phyloP scores from a whole-genome alignment of 352 stramenopile genomes.

The Phytopythium cucurbitacearum region DNA sequence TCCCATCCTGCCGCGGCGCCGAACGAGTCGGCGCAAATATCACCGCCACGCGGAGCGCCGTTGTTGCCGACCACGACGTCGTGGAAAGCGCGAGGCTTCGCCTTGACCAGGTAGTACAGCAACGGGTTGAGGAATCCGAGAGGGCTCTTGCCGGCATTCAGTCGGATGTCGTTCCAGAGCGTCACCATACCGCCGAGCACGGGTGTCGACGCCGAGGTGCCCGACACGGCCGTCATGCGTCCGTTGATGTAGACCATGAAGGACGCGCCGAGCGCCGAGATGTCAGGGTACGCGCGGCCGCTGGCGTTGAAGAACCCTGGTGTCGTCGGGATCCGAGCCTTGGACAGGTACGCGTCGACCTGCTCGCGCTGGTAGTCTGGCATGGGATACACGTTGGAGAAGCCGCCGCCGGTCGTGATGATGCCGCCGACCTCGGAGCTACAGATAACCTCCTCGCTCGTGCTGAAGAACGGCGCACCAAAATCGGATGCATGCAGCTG shows the following conservation, averaged over 20 bases:
- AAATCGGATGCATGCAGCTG: slow-evolving; percentile 20
- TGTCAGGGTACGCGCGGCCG: slow-evolving; percentile 88
- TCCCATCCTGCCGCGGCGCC: slow-evolving; percentile 85
- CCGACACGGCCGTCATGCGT: slow-evolving; percentile 42
- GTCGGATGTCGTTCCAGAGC: slow-evolving; percentile 80
- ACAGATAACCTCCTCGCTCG: slow-evolving; percentile 75
- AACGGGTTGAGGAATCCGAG: slow-evolving; percentile 88
- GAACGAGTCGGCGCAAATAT: slow-evolving; percentile 77
- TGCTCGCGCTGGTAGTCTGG: slow-evolving; percentile 72
- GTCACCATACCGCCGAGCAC: slow-evolving; percentile 84
- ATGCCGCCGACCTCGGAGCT: slow-evolving; percentile 59
- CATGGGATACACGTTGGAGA: slow-evolving; percentile 77
- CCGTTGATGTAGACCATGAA: slow-evolving; percentile 71
- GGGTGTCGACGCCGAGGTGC: slow-evolving; percentile 86
- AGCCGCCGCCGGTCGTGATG: slow-evolving; percentile 87
- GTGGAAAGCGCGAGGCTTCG: slow-evolving; percentile 60
- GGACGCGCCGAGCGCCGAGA: slow-evolving; percentile 65
- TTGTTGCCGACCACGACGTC: slow-evolving; percentile 88
- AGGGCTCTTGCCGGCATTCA: slow-evolving; percentile 73
- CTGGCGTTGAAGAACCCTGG: slow-evolving; percentile 74
- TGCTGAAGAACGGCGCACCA: slow-evolving; percentile 54
- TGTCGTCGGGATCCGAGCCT: slow-evolving; percentile 33
- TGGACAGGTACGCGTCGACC: slow-evolving; percentile 64
- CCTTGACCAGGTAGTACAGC: slow-evolving; percentile 73
- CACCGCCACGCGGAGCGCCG: slow-evolving; percentile 38